These are phyloP conservation scores for Euclidium syriacum DNA, from an alignment of 345 rosid species.

Conservation along the genomic window DNA sequence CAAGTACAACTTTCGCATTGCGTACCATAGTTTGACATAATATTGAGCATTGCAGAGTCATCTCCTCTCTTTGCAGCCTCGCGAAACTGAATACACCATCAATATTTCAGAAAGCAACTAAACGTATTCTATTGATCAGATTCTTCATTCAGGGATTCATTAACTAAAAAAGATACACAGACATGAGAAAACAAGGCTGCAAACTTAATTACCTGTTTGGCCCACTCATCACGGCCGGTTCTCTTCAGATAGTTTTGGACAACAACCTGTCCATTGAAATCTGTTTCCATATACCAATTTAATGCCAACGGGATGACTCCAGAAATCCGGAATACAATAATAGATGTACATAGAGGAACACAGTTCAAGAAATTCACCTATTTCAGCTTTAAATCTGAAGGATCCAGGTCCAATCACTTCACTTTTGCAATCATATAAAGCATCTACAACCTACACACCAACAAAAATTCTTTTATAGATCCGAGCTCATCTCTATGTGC, in stretches of 20 bases:
- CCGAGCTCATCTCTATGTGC: not conserved
- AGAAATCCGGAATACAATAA: not conserved
- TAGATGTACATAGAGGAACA: too few species aligned
- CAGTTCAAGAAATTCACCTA: slow-evolving; percentile 50
- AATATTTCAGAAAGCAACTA: slow-evolving; percentile 1
- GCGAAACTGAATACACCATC: slow-evolving; percentile 52
- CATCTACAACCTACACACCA: slow-evolving; percentile 74
- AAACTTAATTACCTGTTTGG: slow-evolving; percentile 50
- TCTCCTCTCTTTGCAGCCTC: slow-evolving; percentile 63
- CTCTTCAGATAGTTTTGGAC: slow-evolving; percentile 82
- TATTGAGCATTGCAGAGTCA: slow-evolving; percentile 60
- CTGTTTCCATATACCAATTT: slow-evolving; percentile 43
- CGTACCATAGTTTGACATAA: slow-evolving; percentile 85
- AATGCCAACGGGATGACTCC: not conserved
- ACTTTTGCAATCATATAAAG: slow-evolving; percentile 95
- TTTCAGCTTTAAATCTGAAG: slow-evolving; percentile 97
- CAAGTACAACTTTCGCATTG: not conserved
- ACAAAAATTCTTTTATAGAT: not conserved
- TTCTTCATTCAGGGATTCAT: not conserved
- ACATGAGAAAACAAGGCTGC: not conserved
- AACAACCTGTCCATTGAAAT: slow-evolving; percentile 82
- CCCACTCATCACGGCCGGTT: slow-evolving; percentile 90
- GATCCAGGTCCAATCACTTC: slow-evolving; percentile 99
- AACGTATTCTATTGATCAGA: not conserved
- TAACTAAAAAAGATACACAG: not conserved